Base-by-base conservation (phyloP, 169 alveolate species). In the Plasmodium fragile region DNA sequence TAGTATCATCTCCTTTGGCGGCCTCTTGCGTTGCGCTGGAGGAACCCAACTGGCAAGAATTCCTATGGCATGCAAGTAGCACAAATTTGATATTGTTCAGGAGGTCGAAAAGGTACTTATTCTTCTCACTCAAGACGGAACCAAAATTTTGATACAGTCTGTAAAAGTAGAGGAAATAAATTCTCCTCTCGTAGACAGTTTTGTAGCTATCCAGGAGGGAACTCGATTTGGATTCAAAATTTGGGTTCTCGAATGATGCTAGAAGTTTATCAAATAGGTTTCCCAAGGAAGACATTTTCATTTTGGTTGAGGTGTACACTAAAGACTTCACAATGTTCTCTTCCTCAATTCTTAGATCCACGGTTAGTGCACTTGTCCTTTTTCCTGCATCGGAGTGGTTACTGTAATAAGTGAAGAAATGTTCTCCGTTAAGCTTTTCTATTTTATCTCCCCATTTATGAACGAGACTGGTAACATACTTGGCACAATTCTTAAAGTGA, bases 341-440 rank as follows among this genome's bases (percentile, higher is more conserved):
- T 65, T 85, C 93, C 79, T 85, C 93, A n/a, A 77, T 49, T 25
- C 93, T 49, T 30, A 85, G 18, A 85, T 85, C 93, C 28, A 85
- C 85, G 16, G 45, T 22, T 75, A 85, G 69, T 8, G 25, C 28
- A 16, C 65, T 53, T 70, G 22, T 6, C 52, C 72, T 0, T 8
- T 70, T 41, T 41, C 39, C 52, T 43, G 13, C 45, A 8, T 49
- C 30, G 43, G 52, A 3, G 4, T 75, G 77, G 22, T 7, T 53
- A 69, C 39, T 43, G 32, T 75, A 72, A 72, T 79, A 73, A 49
- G 59, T 49, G 59, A 49, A 77, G 59, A 85, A 85, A 34, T 69
- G 22, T 16, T 28, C 45, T 7, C 36, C 69, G 45, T 73, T 43
- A 6, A 75, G 28, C 28, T 49, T 49, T 5, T 7, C 39, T 3